Evolutionary conservation across 2,329 filamentous ascomycete species (phyloP).

Genomic region (Penicillium sumatraense): DNA sequence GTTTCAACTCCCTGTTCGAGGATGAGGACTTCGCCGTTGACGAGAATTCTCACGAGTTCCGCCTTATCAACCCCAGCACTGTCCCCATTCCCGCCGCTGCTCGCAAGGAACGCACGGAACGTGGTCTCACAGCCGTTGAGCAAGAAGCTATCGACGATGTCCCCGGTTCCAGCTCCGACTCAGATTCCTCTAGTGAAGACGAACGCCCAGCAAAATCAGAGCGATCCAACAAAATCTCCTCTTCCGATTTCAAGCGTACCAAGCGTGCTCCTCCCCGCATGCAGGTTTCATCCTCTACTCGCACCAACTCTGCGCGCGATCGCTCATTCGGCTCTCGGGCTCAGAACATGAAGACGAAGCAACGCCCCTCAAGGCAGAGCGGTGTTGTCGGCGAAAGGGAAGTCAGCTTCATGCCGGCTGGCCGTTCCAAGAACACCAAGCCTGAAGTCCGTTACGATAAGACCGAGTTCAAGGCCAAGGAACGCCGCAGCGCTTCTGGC

Average conservation of each 20-base stretch:
- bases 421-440: conserved; percentile 43
- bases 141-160: conserved; percentile 62
- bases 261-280: conserved; percentile 58
- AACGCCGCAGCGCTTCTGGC: conserved; percentile 54
- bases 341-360: conserved; percentile 45
- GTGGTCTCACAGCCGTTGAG: conserved; percentile 66
- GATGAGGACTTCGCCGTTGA: conserved; percentile 93
- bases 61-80: conserved; percentile 86
- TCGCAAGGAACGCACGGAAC: conserved; percentile 37
- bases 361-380: conserved; percentile 36
- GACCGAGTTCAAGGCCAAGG: conserved; percentile 39
- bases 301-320: conserved; percentile 51
- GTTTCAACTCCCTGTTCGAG: conserved; percentile 88
- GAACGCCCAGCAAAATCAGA: conserved; percentile 33
- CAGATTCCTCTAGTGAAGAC: conserved; percentile 40
- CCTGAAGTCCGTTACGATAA: conserved; percentile 25
- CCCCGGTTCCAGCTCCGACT: conserved; percentile 44
- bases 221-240: conserved; percentile 55
- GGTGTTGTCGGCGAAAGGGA: conserved; percentile 57
- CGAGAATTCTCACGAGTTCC: conserved; percentile 85
- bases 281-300: conserved; percentile 60
- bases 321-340: conserved; percentile 64
- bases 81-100: conserved; percentile 38
- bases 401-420: conserved; percentile 63
- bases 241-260: conserved; percentile 59